phyloP scores from a whole-genome alignment of 192 early-diverging fungal genomes.

The Diversispora epigaea region DNA sequence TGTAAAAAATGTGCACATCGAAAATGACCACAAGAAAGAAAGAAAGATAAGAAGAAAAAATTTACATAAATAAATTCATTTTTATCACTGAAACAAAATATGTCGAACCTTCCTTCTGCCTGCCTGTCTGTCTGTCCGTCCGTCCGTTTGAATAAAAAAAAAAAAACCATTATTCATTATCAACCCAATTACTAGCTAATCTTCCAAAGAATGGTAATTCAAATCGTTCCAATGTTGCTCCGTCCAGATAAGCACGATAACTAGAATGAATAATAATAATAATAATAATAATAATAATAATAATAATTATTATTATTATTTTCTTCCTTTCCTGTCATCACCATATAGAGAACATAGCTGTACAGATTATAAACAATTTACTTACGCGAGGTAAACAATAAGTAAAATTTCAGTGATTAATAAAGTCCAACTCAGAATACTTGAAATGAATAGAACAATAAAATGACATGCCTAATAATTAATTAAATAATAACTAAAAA shows the following conservation, averaged over 20 bases:
- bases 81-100: too few relatives aligned
- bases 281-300: conserved; percentile 16
- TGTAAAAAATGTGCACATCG: too few relatives aligned
- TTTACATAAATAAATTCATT: too few relatives aligned
- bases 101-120: too few relatives aligned
- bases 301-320: not conserved
- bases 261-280: conserved; percentile 36
- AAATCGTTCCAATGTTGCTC: conserved; percentile 68
- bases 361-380: not conserved
- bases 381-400: conserved; percentile 49
- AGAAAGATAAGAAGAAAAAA: too few relatives aligned
- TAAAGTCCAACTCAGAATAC: conserved; percentile 46
- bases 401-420: conserved; percentile 44
- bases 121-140: too few relatives aligned
- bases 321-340: too few relatives aligned
- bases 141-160: too few relatives aligned
- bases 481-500: conserved; percentile 27
- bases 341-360: too few relatives aligned
- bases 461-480: conserved; percentile 46
- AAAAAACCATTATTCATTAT: conserved; percentile 55
- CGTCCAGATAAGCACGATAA: conserved; percentile 69
- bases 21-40: too few relatives aligned
- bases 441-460: conserved; percentile 51
- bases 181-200: conserved; percentile 65
- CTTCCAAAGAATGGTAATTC: conserved; percentile 66